phyloP scores from a whole-genome alignment of 1,139 yeast genomes.

The Blastobotrys petasosporus region DNA sequence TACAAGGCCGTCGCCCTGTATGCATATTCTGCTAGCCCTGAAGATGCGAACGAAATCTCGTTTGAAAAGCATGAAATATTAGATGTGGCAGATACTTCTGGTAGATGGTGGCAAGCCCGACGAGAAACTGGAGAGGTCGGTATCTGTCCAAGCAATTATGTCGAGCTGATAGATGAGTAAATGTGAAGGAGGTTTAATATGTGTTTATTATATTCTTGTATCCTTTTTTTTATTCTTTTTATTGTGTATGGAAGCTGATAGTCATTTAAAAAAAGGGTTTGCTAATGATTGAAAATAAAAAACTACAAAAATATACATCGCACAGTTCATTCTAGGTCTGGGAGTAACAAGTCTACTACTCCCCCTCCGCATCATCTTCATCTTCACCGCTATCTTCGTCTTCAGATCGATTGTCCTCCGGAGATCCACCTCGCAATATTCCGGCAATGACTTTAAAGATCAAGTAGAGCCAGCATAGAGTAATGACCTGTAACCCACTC shows the following conservation, averaged over 20 bases:
- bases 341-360: too few species aligned
- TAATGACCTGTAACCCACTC: constrained; percentile 60
- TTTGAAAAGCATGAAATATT: constrained; percentile 85
- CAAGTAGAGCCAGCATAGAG: constrained; percentile 68
- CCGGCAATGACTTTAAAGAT: constrained; percentile 63
- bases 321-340: too few species aligned
- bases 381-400: constrained; percentile 46
- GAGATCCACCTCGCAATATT: constrained; percentile 64
- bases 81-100: constrained; percentile 88
- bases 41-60: constrained; percentile 87
- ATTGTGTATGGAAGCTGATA: neutral
- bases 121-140: constrained; percentile 89
- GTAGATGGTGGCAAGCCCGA: constrained; percentile 99
- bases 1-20: constrained; percentile 84
- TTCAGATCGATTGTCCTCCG: constrained; percentile 82
- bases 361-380: constrained; percentile 19
- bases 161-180: constrained; percentile 43
- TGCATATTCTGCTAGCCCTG: constrained; percentile 86
- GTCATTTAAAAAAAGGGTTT: neutral
- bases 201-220: neutral
- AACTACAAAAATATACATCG: too few species aligned
- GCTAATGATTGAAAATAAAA: too few species aligned
- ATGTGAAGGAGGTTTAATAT: neutral
- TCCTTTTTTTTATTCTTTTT: neutral
- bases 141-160: constrained; percentile 93